A percentile compares a stretch with the other conserved stretches of the same genome.
Evolutionary conservation across 2,329 filamentous ascomycete species (phyloP).

Genomic region (Penicillium crustosum): DNA sequence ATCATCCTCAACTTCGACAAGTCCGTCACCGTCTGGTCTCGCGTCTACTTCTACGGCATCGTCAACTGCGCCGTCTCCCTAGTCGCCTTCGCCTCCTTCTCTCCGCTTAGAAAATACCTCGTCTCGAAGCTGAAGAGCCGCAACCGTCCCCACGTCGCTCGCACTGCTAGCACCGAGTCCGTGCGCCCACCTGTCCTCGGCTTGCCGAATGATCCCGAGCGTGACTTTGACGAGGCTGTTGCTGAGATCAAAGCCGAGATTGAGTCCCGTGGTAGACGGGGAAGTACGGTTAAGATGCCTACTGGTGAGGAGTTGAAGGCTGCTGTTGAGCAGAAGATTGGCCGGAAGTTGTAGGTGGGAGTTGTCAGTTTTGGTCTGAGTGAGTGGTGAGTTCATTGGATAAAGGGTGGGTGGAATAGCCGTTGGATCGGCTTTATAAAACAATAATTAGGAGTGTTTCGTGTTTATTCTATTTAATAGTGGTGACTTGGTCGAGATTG

Average conservation of each 20-base stretch:
- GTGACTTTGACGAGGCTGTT: constrained; percentile 75
- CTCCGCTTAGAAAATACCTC: constrained; percentile 67
- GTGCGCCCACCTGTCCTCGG: constrained; percentile 69
- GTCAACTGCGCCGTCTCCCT: constrained; percentile 65
- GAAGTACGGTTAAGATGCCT: constrained; percentile 47
- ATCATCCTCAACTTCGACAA: constrained; percentile 72
- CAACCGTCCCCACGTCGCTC: constrained; percentile 39
- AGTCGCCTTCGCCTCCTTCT: constrained; percentile 67
- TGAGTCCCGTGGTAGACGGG: constrained; percentile 56
- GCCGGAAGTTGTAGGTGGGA: constrained; percentile 43
- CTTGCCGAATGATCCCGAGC: constrained; percentile 71
- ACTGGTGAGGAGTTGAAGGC: constrained; percentile 53
- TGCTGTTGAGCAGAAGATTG: constrained; percentile 52
- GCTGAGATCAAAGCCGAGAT: constrained; percentile 73
- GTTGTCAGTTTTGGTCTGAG: not conserved
- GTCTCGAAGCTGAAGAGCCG: constrained; percentile 61
- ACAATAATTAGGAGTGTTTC: not conserved
- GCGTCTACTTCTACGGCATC: constrained; percentile 85
- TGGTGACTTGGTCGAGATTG: not conserved
- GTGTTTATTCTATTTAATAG: not conserved
- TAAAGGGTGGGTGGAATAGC: not conserved
- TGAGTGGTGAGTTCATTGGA: not conserved
- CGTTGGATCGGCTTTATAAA: not conserved
- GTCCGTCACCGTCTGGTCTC: constrained; percentile 73
- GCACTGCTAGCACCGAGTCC: constrained; percentile 59